Percentiles rank a stretch among this genome's conserved stretches.
Conservation (phyloP, 164 flowering plant genomes). For the Vitis vinifera region DNA sequence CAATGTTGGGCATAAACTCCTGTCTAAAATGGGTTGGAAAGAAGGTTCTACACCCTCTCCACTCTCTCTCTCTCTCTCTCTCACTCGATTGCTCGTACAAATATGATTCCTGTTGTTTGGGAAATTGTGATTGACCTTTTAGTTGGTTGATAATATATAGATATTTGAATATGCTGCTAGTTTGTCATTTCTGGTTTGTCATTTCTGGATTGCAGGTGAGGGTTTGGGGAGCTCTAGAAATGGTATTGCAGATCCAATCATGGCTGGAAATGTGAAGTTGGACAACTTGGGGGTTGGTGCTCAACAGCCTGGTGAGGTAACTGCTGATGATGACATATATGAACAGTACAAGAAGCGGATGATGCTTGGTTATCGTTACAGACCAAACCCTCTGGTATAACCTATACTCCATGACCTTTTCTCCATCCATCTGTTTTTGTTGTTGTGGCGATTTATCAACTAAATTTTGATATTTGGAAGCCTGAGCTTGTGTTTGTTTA, state of each 20-base stretch:
- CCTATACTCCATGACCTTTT: neutral
- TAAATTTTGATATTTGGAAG: neutral
- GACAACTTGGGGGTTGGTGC: slow-evolving; percentile 96
- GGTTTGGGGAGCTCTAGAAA: slow-evolving; percentile 88
- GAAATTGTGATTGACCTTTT: neutral
- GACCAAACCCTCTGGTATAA: slow-evolving; percentile 94
- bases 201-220: slow-evolving; percentile 61
- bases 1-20: slow-evolving; percentile 90
- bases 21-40: slow-evolving; percentile 99
- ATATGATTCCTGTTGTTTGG: too few species aligned
- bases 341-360: slow-evolving; percentile 99
- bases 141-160: neutral
- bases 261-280: slow-evolving; percentile 81
- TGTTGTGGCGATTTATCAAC: neutral
- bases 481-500: too few species aligned
- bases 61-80: slow-evolving; percentile 4
- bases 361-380: slow-evolving; percentile 94
- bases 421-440: neutral
- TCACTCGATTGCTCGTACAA: too few species aligned
- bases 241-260: slow-evolving; percentile 87
- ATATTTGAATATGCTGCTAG: neutral
- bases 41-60: slow-evolving; percentile 58
- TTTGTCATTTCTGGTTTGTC: neutral
- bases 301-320: slow-evolving; percentile 78
- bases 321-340: slow-evolving; percentile 92